A percentile compares a stretch with the other conserved stretches of the same genome.
Conservation (phyloP, 2,329 filamentous ascomycete genomes). For the Nemania abortiva region DNA sequence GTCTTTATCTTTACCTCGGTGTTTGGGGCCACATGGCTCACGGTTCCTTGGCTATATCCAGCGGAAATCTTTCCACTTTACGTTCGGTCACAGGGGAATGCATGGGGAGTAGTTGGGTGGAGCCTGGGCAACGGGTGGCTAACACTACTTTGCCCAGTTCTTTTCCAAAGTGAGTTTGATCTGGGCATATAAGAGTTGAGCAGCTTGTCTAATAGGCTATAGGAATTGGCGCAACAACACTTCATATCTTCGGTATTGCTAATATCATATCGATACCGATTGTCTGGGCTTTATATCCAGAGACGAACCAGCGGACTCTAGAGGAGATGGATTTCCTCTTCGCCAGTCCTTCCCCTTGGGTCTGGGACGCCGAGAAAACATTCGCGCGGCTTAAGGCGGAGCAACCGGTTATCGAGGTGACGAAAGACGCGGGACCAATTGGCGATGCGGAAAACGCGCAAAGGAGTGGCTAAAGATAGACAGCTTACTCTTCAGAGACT, state of each 20-base stretch:
- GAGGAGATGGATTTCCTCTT: conserved; percentile 83
- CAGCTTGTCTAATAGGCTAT: conserved; percentile 21
- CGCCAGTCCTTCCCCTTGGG: conserved; percentile 73
- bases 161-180: conserved; percentile 48
- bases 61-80: conserved; percentile 81
- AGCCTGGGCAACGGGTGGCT: conserved; percentile 78
- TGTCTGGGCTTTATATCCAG: conserved; percentile 80
- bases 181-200: too few relatives aligned
- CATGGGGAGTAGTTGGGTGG: conserved; percentile 82
- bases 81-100: conserved; percentile 79
- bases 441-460: conserved; percentile 40
- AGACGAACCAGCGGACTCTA: conserved; percentile 78
- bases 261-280: conserved; percentile 75
- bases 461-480: not conserved
- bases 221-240: conserved; percentile 74
- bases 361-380: conserved; percentile 76
- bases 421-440: conserved; percentile 45
- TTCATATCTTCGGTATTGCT: conserved; percentile 78
- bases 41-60: conserved; percentile 72
- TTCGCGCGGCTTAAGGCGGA: conserved; percentile 72
- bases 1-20: conserved; percentile 76
- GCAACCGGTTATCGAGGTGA: conserved; percentile 61
- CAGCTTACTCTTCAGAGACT: not conserved
- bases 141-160: conserved; percentile 44
- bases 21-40: conserved; percentile 74